Conservation (phyloP, 768 basidiomycete species). For the Podaxis sp. region DNA sequence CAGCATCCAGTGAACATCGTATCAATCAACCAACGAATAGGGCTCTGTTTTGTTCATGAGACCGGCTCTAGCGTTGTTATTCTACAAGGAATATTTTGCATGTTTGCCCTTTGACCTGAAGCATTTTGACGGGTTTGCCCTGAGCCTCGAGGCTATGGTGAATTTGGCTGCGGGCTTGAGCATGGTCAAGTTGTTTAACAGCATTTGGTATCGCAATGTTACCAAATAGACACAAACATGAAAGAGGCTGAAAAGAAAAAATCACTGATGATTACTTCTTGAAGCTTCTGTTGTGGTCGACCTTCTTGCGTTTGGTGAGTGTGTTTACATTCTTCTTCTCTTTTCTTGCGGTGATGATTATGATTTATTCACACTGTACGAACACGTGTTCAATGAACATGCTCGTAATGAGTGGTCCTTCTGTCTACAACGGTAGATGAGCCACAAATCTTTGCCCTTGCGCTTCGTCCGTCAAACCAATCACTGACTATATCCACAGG, state of each 20-base stretch:
- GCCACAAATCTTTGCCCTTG: slow-evolving; percentile 21
- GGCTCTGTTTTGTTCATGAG: too few species aligned
- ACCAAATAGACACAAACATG: not conserved
- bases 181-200: not conserved
- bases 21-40: too few species aligned
- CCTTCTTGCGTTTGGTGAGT: slow-evolving; percentile 19
- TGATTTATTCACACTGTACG: slow-evolving; percentile 74
- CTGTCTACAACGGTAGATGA: slow-evolving; percentile 88
- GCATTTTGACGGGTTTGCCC: not conserved
- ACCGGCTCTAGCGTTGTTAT: too few species aligned
- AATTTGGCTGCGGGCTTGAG: not conserved
- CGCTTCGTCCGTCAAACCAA: not conserved
- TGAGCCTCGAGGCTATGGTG: not conserved
- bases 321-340: slow-evolving; percentile 9
- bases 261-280: too few species aligned
- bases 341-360: slow-evolving; percentile 40
- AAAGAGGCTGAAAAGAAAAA: not conserved
- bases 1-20: too few species aligned
- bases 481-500: not conserved
- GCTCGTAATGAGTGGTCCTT: slow-evolving; percentile 43
- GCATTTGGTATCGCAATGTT: not conserved
- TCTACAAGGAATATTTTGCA: too few species aligned
- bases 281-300: not conserved
- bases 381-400: slow-evolving; percentile 38
- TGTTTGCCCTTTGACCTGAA: too few species aligned